Evolutionary conservation across 306 rosid species (phyloP).

Genomic region (Vigna radiata): DNA sequence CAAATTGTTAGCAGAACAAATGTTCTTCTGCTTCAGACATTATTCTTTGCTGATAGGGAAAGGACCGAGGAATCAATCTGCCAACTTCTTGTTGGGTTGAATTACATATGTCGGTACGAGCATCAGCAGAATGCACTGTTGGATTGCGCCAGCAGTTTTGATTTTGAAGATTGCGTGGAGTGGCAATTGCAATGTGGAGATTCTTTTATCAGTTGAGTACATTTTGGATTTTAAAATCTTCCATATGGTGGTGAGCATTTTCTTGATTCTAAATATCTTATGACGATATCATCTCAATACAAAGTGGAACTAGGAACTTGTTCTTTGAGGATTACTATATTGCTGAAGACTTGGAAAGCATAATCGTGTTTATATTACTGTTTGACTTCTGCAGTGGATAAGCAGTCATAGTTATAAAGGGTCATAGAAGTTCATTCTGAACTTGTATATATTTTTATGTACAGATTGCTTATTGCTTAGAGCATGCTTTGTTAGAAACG

Average conservation of each 20-base stretch:
- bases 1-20: conserved; percentile 74
- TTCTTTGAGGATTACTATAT: conserved; percentile 41
- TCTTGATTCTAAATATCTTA: conserved; percentile 46
- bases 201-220: conserved; percentile 63
- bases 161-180: conserved; percentile 87
- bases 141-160: conserved; percentile 93
- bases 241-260: conserved; percentile 51
- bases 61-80: conserved; percentile 76
- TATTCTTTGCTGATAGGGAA: conserved; percentile 75
- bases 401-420: conserved; percentile 50
- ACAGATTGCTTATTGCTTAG: conserved; percentile 43
- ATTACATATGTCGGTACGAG: conserved; percentile 89
- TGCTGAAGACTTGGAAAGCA: conserved; percentile 40
- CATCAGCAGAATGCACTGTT: conserved; percentile 86
- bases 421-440: conserved; percentile 36
- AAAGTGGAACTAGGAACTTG: conserved; percentile 53
- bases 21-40: conserved; percentile 79
- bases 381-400: conserved; percentile 55
- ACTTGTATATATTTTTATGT: conserved; percentile 52
- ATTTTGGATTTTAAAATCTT: conserved; percentile 44
- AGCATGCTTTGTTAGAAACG: conserved; percentile 41
- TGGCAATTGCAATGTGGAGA: conserved; percentile 90
- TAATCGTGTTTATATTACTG: conserved; percentile 50
- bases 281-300: conserved; percentile 43
- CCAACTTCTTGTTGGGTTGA: conserved; percentile 84